phyloP scores from a whole-genome alignment of 176 grass and related monocot genomes.

The Zea luxurians region DNA sequence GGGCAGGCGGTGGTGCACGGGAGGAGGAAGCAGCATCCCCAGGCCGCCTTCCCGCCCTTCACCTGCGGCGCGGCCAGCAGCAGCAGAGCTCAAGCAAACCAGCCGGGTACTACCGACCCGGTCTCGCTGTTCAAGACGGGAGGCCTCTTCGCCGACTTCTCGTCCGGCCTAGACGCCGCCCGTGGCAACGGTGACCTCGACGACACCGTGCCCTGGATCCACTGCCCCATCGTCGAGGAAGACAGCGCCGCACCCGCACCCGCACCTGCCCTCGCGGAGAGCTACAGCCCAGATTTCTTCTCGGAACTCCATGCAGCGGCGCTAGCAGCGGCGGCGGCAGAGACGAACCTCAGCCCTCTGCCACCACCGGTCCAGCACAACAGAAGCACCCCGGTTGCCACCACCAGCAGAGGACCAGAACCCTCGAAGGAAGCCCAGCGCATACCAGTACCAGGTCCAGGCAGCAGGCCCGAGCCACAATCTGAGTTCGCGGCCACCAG shows the following conservation, averaged over 20 bases:
- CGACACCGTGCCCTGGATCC: slow-evolving; percentile 48
- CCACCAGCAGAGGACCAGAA: slow-evolving; percentile 28
- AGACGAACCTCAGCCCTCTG: slow-evolving; percentile 20
- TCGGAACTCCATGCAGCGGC: slow-evolving; percentile 46
- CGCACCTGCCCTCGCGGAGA: slow-evolving; percentile 4
- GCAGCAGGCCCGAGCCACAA: slow-evolving; percentile 29
- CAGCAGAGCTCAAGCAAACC: slow-evolving; percentile 44
- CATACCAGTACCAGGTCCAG: background rate
- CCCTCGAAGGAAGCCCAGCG: slow-evolving; percentile 6
- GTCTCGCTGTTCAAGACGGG: slow-evolving; percentile 20
- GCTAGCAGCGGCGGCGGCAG: background rate
- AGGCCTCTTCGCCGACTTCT: slow-evolving; percentile 26
- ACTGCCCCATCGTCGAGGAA: slow-evolving; percentile 47
- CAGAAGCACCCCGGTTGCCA: background rate
- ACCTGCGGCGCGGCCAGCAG: slow-evolving; percentile 12
- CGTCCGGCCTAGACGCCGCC: slow-evolving; percentile 16
- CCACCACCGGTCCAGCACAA: slow-evolving; percentile 37
- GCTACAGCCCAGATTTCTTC: slow-evolving; percentile 31
- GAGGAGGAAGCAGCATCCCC: slow-evolving; percentile 31
- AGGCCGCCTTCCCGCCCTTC: slow-evolving; percentile 43
- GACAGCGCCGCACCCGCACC: background rate
- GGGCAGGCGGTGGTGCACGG: slow-evolving; percentile 53
- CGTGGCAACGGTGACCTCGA: slow-evolving; percentile 38
- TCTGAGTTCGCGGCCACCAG: slow-evolving; percentile 17
- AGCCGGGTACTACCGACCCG: background rate